These are phyloP conservation scores for Tuber calosporum DNA, from an alignment of 495 filamentous ascomycete species.

Conservation along the genomic window DNA sequence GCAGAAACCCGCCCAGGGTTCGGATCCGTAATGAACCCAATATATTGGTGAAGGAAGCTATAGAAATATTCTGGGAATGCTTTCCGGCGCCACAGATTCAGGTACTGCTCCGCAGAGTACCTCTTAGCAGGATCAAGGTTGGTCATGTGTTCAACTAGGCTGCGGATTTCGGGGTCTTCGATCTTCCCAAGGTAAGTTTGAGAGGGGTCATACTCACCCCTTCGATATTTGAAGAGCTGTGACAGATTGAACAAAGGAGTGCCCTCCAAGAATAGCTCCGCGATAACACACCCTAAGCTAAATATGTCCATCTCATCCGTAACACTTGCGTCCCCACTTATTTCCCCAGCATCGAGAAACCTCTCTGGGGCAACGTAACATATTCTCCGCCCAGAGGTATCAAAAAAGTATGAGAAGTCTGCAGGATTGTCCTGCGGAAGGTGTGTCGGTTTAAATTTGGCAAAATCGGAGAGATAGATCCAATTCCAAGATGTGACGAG, in stretches of 20 bases:
- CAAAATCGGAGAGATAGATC: slow-evolving; percentile 96
- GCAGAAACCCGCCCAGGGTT: slow-evolving; percentile 60
- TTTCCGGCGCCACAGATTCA: slow-evolving; percentile 84
- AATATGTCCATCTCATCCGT: slow-evolving; percentile 99
- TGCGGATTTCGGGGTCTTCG: slow-evolving; percentile 75
- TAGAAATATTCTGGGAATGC: slow-evolving; percentile 95
- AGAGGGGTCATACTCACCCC: slow-evolving; percentile 82
- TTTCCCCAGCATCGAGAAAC: slow-evolving; percentile 65
- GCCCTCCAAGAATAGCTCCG: slow-evolving; percentile 86
- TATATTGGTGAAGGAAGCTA: slow-evolving; percentile 93
- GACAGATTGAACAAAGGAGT: slow-evolving; percentile 84
- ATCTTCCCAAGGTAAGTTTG: slow-evolving; percentile 71
- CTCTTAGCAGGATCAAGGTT: slow-evolving; percentile 82
- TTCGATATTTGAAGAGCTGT: slow-evolving; percentile 88
- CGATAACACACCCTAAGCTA: slow-evolving; percentile 93
- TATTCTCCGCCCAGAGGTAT: slow-evolving; percentile 82
- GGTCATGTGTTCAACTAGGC: slow-evolving; percentile 85
- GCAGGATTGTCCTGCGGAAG: slow-evolving; percentile 95
- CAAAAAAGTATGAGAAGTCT: slow-evolving; percentile 96
- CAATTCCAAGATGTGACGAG: slow-evolving; percentile 99
- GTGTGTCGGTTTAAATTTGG: slow-evolving; percentile 90
- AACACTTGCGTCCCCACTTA: slow-evolving; percentile 55
- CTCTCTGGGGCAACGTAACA: slow-evolving; percentile 95
- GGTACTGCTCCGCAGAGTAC: slow-evolving; percentile 88
- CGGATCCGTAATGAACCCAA: slow-evolving; percentile 93